Evolutionary conservation across 306 rosid genomes (phyloP), one percentile per base, ranked within the genome.

Genomic region (Trichosanthes cucumerina): DNA sequence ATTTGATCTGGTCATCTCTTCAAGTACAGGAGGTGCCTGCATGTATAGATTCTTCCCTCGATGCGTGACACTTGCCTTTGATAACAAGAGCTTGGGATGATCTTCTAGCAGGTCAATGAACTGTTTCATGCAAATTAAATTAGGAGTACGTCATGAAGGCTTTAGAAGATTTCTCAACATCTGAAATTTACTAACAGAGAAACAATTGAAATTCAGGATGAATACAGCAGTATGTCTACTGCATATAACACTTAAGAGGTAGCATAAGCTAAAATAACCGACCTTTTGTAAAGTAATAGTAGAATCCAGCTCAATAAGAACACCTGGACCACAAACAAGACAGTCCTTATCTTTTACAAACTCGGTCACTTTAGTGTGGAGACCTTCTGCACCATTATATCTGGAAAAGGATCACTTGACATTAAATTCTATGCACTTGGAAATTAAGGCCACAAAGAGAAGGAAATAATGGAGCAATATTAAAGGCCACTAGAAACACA

Each of bases 1-100:
- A 87, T 95, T 95, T 33, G 97, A 88, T 83, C 97, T 80, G 69
- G 99, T 95, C 99, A 95, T 90, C 87, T 95, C 97, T 83, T 95
- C 99, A 85, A 95, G 87, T 9, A 92, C 89, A 4, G 96, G 97
- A 21, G 98, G 99, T 7, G 98, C 98, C 84, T 95, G 97, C 97
- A 95, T 92, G 89, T 91, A 92, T 14, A 92, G 84, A 84, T 87
- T 95, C 90, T 88, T 91, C 78, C 98, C 96, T 83, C 81, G 81
- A 75, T 91, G 91, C 6, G 89, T 81, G 72, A 95, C 70, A 74
- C 98, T 92, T n/a, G 91, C 96, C 86, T 91, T 93, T n/a, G 93
- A 84, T 80, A 95, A 82, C 44, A 75, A 82, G 82, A 95, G 85
- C 78, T 82, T 85, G 4, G 97, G 93, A 86, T 95, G 97, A 52